Conservation (phyloP, 768 basidiomycete species). For the Serendipita vermifera region DNA sequence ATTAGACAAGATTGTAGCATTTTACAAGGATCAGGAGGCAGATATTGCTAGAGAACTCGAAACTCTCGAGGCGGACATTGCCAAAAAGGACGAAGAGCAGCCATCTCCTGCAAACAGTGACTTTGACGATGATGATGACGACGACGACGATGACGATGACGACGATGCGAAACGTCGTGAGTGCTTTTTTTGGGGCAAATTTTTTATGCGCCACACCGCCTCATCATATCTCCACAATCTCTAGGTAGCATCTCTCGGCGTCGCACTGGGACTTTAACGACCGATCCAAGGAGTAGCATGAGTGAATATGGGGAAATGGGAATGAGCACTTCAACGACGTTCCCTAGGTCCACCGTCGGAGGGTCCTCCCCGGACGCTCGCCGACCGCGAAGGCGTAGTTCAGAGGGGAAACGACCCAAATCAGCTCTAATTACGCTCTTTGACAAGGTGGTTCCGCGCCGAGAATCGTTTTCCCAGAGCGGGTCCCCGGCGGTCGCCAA, state of each 20-base stretch:
- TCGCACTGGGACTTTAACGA: not conserved
- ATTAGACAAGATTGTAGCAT: constrained; percentile 60
- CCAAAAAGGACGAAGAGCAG: constrained; percentile 49
- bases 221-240: no score
- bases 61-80: constrained; percentile 44
- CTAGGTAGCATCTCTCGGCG: not conserved
- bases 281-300: not conserved
- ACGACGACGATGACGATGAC: constrained; percentile 44
- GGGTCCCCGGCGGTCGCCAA: not conserved
- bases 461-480: not conserved
- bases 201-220: no score
- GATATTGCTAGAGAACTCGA: constrained; percentile 52
- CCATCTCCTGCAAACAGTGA: constrained; percentile 27
- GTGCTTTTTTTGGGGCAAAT: no score
- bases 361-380: not conserved
- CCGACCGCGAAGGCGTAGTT: not conserved
- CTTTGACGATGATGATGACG: constrained; percentile 37
- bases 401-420: not conserved
- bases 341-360: not conserved
- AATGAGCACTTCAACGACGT: not conserved
- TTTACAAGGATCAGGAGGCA: constrained; percentile 66
- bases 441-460: not conserved
- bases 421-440: not conserved
- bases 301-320: constrained; percentile 1
- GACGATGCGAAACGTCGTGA: constrained; percentile 26